Evolutionary conservation across 2,329 filamentous ascomycete genomes (phyloP).

Genomic region (Neofusicoccum cordaticola): DNA sequence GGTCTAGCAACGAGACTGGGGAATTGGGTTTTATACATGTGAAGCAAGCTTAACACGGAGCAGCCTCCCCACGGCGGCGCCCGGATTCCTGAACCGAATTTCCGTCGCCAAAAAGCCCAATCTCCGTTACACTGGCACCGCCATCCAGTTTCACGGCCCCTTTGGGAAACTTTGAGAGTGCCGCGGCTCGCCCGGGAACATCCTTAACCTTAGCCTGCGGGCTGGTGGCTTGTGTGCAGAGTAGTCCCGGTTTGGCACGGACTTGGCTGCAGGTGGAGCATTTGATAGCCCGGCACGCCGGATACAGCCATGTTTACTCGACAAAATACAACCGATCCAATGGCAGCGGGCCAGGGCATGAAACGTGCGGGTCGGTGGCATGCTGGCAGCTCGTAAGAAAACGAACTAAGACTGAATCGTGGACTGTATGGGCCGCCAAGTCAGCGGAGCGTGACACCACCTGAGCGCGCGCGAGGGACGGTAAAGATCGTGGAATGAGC

Average conservation of each 20-base stretch:
- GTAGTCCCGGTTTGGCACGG: neutral
- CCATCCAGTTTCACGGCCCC: neutral
- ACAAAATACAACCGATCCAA: neutral
- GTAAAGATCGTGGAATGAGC: neutral
- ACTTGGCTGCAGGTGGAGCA: neutral
- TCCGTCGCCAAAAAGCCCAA: neutral
- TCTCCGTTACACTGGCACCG: constrained; percentile 3
- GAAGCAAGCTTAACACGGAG: neutral
- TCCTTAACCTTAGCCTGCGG: constrained; percentile 5
- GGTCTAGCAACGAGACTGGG: neutral
- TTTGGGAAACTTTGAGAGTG: neutral
- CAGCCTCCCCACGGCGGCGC: neutral
- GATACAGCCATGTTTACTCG: neutral
- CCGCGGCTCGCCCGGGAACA: neutral
- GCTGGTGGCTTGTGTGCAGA: neutral
- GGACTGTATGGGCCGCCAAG: neutral
- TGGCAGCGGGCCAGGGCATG: neutral
- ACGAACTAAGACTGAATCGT: constrained; percentile 4
- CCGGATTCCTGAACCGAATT: constrained; percentile 8
- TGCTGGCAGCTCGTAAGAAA: neutral
- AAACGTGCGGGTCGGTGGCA: neutral
- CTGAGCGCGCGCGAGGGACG: neutral
- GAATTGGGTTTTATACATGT: neutral
- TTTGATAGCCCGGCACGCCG: neutral
- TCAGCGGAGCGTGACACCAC: constrained; percentile 9